Base-by-base conservation (phyloP, 2,329 filamentous ascomycete species). In the Colletotrichum scovillei region DNA sequence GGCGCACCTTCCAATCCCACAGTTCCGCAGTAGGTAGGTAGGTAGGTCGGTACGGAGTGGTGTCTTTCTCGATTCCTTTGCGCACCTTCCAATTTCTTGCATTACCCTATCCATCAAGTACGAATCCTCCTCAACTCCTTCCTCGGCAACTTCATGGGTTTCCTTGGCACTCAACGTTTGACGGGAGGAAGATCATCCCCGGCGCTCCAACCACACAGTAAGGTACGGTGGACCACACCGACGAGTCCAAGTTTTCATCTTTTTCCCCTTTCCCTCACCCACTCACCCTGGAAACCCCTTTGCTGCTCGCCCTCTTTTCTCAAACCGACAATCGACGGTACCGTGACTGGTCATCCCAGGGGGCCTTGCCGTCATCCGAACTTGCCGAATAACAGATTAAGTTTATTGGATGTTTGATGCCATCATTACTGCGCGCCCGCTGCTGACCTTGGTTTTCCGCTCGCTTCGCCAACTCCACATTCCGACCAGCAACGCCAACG, bases 371-470 rank as follows among this genome's bases (percentile, higher is more conserved):
- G 67, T 63, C 70, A 70, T 73, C 67, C 70, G 70, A 73, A 70
- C 46, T 70, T 70, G 46, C n/a, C 42, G 24, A 28, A 11, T 26
- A 22, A n/a, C 32, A 73, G 56, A 56, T 70, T 73, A 52, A 55
- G 67, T 70, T 70, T 69, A 19, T 58, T 73, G 55, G 53, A 49
- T 70, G 67, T 57, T 73, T 70, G 67, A 59, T 65, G 55, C 70
- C 60, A 42, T 56, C 67, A 57, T 57, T 49, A 67, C 28, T 52
- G 53, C 32, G 38, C 26, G 58, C 30, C 38, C 42, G 46, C 46
- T 57, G 56, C 24, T 19, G 22, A 59, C 22, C 55, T 26, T n/a
- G 22, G 12, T 60, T 26, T 26, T 28, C 38, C 38, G 35, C 24
- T 26, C 11, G 16, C 38, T n/a, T 24, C 58, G 28, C 58, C 35